Evolutionary conservation across 805 yeast species (phyloP).

Genomic region (Lipomyces yamadae): DNA sequence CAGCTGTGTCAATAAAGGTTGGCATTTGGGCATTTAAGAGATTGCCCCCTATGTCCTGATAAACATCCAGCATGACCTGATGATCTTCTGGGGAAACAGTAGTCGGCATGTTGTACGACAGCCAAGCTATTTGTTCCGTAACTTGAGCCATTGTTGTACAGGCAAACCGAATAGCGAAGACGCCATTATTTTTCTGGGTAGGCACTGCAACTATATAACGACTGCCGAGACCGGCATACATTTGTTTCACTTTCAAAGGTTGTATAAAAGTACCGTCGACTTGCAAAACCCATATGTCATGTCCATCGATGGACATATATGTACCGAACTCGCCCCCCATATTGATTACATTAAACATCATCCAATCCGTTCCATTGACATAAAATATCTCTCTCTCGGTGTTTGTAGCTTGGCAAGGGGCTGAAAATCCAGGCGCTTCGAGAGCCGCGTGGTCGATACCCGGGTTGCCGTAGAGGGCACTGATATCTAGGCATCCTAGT

Average conservation of each 20-base stretch:
- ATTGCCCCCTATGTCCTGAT: conserved; percentile 14
- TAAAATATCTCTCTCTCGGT: conserved; percentile 16
- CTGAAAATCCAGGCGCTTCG: conserved; percentile 19
- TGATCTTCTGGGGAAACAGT: not conserved
- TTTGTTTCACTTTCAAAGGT: conserved; percentile 15
- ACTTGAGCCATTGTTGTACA: conserved; percentile 9
- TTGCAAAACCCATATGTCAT: conserved; percentile 15
- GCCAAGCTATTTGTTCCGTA: conserved; percentile 9
- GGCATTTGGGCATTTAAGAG: not conserved
- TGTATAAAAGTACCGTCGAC: conserved; percentile 13
- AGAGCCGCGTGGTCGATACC: conserved; percentile 13
- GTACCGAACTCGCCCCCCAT: conserved; percentile 13
- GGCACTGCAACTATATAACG: conserved; percentile 44
- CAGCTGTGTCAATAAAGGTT: conserved; percentile 5
- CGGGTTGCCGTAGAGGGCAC: not conserved
- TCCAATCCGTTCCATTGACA: conserved; percentile 11
- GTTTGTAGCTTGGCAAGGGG: conserved; percentile 10
- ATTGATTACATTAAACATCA: conserved; percentile 9
- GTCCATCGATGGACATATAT: conserved; percentile 18
- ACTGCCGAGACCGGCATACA: conserved; percentile 12
- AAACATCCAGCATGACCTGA: not conserved
- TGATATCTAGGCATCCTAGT: conserved; percentile 9
- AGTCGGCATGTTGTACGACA: conserved; percentile 13
- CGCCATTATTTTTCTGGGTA: conserved; percentile 65
- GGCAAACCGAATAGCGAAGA: conserved; percentile 25